A percentile compares a stretch with the other conserved stretches of the same genome.
These are phyloP conservation scores for Tetrahymena malaccensis DNA, from an alignment of 73 alveolate genomes.

Conservation along the genomic window DNA sequence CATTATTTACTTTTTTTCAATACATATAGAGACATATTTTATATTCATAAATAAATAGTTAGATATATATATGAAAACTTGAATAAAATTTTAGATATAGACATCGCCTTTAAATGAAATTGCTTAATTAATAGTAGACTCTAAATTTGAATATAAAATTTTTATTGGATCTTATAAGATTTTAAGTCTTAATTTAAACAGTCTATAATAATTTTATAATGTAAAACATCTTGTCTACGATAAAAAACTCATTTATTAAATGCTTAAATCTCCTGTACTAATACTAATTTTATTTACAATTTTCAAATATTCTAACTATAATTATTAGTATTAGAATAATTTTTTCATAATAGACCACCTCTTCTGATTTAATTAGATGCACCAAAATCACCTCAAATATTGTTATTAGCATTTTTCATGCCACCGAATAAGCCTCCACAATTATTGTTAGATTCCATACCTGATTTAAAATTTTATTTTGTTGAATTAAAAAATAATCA, in stretches of 20 bases:
- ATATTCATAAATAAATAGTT: too few species aligned
- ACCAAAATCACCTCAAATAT: not conserved
- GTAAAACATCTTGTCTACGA: not conserved
- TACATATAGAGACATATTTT: not conserved
- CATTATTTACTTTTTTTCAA: not conserved
- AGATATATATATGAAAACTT: too few species aligned
- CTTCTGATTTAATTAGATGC: not conserved
- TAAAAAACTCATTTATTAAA: not conserved
- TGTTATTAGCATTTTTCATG: not conserved
- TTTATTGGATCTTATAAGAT: too few species aligned
- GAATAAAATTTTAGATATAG: not conserved
- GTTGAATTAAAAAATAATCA: not conserved
- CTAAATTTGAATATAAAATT: not conserved
- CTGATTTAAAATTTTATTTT: not conserved
- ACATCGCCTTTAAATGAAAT: not conserved
- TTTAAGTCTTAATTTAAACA: not conserved
- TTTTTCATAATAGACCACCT: too few species aligned
- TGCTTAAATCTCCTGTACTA: not conserved
- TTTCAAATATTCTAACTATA: too few species aligned
- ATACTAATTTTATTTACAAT: too few species aligned
- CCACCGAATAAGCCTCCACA: constrained; percentile 1
- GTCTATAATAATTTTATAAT: not conserved
- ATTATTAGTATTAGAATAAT: too few species aligned
- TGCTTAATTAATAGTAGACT: not conserved
- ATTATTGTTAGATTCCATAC: not conserved